phyloP scores from a whole-genome alignment of 2,329 filamentous ascomycete genomes.

The Orbilia quercus region DNA sequence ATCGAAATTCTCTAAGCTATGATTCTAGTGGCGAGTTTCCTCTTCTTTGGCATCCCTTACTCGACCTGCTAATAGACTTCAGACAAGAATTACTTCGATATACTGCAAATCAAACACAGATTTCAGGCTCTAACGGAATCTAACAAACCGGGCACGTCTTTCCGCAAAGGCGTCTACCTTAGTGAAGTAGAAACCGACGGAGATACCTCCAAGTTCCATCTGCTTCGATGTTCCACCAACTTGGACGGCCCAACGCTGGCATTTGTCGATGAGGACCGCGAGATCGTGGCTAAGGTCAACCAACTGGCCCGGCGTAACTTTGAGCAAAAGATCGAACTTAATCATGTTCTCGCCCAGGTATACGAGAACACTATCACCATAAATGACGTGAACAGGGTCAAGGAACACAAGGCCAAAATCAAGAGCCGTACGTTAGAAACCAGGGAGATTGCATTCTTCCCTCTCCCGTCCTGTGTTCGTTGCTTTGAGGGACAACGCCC shows the following conservation, averaged over 20 bases:
- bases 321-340: slow-evolving; percentile 19
- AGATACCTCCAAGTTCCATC: slow-evolving; percentile 20
- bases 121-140: slow-evolving; percentile 36
- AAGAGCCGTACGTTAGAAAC: slow-evolving; percentile 28
- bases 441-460: neutral
- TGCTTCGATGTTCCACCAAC: slow-evolving; percentile 33
- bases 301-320: slow-evolving; percentile 24
- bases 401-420: slow-evolving; percentile 31
- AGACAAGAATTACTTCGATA: slow-evolving; percentile 26
- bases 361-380: slow-evolving; percentile 33
- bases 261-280: slow-evolving; percentile 30
- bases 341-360: slow-evolving; percentile 34
- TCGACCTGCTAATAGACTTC: neutral
- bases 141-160: slow-evolving; percentile 27
- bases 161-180: slow-evolving; percentile 35
- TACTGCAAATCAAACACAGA: slow-evolving; percentile 21
- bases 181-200: slow-evolving; percentile 33
- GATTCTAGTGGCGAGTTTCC: slow-evolving; percentile 3
- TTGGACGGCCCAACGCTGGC: slow-evolving; percentile 21
- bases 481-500: neutral
- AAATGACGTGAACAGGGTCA: slow-evolving; percentile 11
- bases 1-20: slow-evolving; percentile 19
- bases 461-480: neutral
- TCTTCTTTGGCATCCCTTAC: neutral
- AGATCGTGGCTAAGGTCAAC: slow-evolving; percentile 27